A percentile compares a stretch with the other conserved stretches of the same genome.
Evolutionary conservation across 2,329 filamentous ascomycete species (phyloP).

Genomic region (Colletotrichum liriopes): DNA sequence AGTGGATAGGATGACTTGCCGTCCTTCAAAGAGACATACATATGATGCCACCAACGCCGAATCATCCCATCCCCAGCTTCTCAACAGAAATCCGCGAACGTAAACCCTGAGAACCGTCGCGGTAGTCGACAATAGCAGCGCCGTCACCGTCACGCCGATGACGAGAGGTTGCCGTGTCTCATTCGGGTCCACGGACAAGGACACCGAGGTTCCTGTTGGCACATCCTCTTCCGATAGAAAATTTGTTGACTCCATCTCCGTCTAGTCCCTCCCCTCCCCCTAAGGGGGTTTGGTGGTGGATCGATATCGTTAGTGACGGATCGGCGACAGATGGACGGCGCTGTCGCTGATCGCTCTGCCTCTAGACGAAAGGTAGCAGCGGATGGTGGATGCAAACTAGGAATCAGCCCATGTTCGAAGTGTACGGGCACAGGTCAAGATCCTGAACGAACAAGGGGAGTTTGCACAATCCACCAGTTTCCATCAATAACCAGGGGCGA

Average conservation of each 20-base stretch:
- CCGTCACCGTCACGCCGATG: conserved; percentile 14
- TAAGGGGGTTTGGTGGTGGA: not conserved
- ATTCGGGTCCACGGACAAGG: not conserved
- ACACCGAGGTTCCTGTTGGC: not conserved
- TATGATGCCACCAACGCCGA: conserved; percentile 19
- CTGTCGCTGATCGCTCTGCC: not conserved
- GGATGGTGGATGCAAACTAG: not conserved
- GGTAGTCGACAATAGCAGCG: not conserved
- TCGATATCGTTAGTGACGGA: not conserved
- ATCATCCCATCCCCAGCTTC: conserved; percentile 35
- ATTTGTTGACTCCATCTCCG: not conserved
- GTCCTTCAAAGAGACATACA: not conserved
- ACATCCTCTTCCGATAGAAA: not conserved
- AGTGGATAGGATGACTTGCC: fast-evolving
- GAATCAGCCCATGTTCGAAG: not conserved
- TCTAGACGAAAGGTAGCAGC: not conserved
- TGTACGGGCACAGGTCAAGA: not conserved
- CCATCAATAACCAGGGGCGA: not conserved
- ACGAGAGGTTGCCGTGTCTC: conserved; percentile 31
- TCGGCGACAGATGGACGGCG: not conserved
- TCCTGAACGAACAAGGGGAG: not conserved
- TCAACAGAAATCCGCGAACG: conserved; percentile 20
- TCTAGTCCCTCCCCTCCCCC: not conserved
- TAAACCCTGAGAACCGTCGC: conserved; percentile 22
- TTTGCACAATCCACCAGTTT: not conserved